phyloP scores from a whole-genome alignment of 2,329 filamentous ascomycete genomes.

The Colletotrichum sp. region DNA sequence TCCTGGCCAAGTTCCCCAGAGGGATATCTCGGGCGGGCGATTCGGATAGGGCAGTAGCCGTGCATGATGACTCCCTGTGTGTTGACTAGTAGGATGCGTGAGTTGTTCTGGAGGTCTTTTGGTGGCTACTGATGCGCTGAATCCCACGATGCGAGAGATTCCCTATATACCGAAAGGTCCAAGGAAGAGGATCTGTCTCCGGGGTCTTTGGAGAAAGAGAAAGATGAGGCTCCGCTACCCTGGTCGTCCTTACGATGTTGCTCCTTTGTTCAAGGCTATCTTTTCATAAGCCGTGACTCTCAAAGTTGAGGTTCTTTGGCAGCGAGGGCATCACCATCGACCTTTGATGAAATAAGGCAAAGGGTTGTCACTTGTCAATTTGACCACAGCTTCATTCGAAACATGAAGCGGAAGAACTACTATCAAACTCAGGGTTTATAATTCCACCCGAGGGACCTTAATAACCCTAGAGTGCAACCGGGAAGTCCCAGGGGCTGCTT shows the following conservation, averaged over 20 bases:
- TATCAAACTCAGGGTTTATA: not conserved
- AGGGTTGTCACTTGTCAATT: not conserved
- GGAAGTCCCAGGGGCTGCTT: not conserved
- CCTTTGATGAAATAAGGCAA: not conserved
- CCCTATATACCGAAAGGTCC: not conserved
- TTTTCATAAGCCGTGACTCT: not conserved
- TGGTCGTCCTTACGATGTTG: not conserved
- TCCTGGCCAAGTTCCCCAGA: not conserved
- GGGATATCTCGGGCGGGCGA: not conserved
- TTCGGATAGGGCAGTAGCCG: not conserved
- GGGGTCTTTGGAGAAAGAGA: not conserved
- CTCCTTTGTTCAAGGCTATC: not conserved
- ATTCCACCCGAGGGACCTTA: not conserved
- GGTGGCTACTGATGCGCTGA: not conserved
- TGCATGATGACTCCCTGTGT: not conserved
- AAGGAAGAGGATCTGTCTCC: not conserved
- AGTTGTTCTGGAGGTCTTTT: not conserved
- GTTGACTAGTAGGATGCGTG: not conserved
- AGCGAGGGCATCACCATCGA: not conserved
- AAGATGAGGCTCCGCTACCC: not conserved
- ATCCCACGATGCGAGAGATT: not conserved
- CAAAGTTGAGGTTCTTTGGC: not conserved
- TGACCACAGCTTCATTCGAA: not conserved
- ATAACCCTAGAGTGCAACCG: not conserved
- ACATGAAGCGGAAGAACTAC: not conserved